Percentiles rank a stretch among this genome's conserved stretches.
phyloP scores from a whole-genome alignment of 495 filamentous ascomycete species.

The Xylaria palmicola region DNA sequence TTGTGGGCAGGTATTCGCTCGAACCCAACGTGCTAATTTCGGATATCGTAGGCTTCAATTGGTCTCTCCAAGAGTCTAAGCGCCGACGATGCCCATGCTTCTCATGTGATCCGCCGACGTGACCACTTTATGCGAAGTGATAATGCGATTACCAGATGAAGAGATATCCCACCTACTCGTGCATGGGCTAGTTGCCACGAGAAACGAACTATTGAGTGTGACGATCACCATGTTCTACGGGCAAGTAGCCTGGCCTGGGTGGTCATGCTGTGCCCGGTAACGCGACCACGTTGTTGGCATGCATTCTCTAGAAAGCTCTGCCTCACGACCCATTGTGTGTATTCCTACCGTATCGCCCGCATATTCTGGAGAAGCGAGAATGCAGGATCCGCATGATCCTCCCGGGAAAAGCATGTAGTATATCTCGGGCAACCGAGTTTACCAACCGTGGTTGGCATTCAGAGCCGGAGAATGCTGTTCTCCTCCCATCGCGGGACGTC shows the following conservation, averaged over 20 bases:
- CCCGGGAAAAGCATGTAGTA: neutral
- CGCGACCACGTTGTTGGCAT: slow-evolving; percentile 2
- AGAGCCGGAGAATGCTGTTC: neutral
- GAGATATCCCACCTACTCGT: neutral
- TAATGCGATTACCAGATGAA: neutral
- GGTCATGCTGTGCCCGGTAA: neutral
- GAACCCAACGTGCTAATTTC: slow-evolving; percentile 16
- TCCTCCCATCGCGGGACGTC: no score
- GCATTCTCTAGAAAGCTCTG: neutral
- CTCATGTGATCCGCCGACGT: neutral
- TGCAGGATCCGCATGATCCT: slow-evolving; percentile 8
- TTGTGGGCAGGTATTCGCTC: slow-evolving; percentile 2
- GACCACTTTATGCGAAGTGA: slow-evolving; percentile 12
- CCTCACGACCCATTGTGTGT: neutral
- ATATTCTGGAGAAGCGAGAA: neutral
- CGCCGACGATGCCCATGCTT: slow-evolving; percentile 26
- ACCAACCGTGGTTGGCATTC: neutral
- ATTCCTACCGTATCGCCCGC: neutral
- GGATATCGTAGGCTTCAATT: slow-evolving; percentile 20
- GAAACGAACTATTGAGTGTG: neutral
- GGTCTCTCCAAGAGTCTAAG: slow-evolving; percentile 21
- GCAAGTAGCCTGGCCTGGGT: neutral
- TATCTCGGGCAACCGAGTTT: neutral
- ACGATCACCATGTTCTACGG: slow-evolving; percentile 1
- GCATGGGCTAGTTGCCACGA: neutral